These are phyloP conservation scores for Xanthoconium stramineum DNA, from an alignment of 768 basidiomycete species.

Conservation along the genomic window DNA sequence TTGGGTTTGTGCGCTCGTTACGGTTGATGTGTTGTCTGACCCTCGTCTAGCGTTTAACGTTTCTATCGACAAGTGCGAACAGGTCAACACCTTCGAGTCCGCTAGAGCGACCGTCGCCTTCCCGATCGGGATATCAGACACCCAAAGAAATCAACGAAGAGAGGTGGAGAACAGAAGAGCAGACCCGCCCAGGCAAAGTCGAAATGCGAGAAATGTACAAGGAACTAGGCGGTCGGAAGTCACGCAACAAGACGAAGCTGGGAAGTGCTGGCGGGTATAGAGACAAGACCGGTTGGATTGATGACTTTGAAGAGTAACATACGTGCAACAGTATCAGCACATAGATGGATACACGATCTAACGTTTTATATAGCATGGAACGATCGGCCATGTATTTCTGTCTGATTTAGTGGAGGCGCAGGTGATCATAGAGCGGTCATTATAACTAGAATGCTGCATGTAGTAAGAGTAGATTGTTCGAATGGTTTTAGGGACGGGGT, in stretches of 20 bases:
- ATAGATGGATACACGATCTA: too few species aligned
- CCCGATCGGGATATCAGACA: slow-evolving; percentile 66
- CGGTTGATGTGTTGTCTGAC: slow-evolving; percentile 4
- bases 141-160: slow-evolving; percentile 79
- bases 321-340: neutral
- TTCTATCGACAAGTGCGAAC: slow-evolving; percentile 39
- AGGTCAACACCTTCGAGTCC: slow-evolving; percentile 38
- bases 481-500: too few species aligned
- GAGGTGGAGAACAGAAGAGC: slow-evolving; percentile 58
- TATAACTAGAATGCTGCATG: too few species aligned
- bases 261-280: slow-evolving; percentile 59
- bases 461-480: too few species aligned
- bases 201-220: slow-evolving; percentile 94
- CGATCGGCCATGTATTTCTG: too few species aligned
- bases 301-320: slow-evolving; percentile 30
- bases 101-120: slow-evolving; percentile 50
- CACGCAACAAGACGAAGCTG: slow-evolving; percentile 69
- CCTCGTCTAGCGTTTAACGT: slow-evolving; percentile 48
- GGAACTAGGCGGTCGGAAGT: slow-evolving; percentile 69
- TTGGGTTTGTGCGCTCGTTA: slow-evolving; percentile 51
- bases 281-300: slow-evolving; percentile 79
- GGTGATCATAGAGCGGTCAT: too few species aligned
- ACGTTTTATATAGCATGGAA: too few species aligned
- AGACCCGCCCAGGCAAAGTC: slow-evolving; percentile 60
- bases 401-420: too few species aligned